Conservation (phyloP, 352 stramenopile genomes). For the Phytophthora colocasiae region DNA sequence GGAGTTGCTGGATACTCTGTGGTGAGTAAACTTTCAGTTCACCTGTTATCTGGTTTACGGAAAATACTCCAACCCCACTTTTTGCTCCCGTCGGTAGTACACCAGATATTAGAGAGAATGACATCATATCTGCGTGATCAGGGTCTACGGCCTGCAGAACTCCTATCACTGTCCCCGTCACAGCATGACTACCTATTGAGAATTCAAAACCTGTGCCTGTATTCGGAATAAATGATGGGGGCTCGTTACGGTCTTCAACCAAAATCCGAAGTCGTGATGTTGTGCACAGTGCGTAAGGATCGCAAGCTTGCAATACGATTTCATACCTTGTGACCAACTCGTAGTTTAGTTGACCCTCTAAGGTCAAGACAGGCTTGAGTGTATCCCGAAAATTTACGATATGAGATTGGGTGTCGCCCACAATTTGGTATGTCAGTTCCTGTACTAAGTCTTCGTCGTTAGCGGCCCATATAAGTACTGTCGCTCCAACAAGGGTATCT, state of each 20-base stretch:
- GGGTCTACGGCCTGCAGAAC: conserved; percentile 30
- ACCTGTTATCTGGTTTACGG: conserved; percentile 25
- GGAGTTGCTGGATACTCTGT: conserved; percentile 18
- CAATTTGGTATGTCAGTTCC: conserved; percentile 26
- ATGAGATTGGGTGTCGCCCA: conserved; percentile 1
- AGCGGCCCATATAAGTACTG: conserved; percentile 20
- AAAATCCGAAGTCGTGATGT: conserved; percentile 16
- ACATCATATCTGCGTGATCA: conserved; percentile 25
- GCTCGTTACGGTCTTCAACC: conserved; percentile 28
- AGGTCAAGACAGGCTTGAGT: conserved; percentile 10
- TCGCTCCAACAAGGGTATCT: conserved; percentile 11
- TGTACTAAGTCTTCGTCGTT: conserved; percentile 26
- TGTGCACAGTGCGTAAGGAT: conserved; percentile 30
- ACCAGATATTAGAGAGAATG: conserved; percentile 21
- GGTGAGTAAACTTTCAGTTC: conserved; percentile 16
- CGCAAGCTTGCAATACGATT: conserved; percentile 25
- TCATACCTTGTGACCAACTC: conserved; percentile 15
- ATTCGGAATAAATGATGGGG: conserved; percentile 17
- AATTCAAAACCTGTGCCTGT: background rate
- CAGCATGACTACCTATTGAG: conserved; percentile 23
- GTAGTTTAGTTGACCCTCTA: conserved; percentile 20
- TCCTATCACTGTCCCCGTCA: conserved; percentile 19
- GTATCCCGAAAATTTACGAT: conserved; percentile 21
- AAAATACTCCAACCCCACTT: conserved; percentile 27
- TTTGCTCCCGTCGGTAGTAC: background rate